Conservation (phyloP, 2,329 filamentous ascomycete genomes). For the Plectosphaerella cucumerina region DNA sequence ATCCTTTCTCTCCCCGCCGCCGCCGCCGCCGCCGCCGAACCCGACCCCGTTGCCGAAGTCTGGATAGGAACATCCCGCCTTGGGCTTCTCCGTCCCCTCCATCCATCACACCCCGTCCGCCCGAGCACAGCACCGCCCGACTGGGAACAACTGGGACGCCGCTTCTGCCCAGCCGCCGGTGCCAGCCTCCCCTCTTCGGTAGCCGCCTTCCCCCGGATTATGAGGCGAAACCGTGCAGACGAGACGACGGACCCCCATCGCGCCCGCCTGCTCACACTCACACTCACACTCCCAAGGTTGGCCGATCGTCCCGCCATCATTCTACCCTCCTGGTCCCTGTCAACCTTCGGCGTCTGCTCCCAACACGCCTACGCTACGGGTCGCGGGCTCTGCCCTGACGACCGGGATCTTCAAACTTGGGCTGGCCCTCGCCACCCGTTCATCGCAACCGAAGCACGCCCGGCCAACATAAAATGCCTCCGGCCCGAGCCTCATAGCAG, state of each 20-base stretch:
- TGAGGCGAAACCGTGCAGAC: slow-evolving; percentile 10
- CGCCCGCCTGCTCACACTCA: slow-evolving; percentile 9
- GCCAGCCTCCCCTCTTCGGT: neutral
- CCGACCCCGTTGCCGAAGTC: no score
- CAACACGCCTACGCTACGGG: slow-evolving; percentile 3
- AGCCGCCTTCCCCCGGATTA: neutral
- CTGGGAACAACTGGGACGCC: no score
- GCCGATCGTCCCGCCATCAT: slow-evolving; percentile 10
- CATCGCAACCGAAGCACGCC: neutral
- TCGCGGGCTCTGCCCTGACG: neutral
- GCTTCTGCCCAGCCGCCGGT: slow-evolving; percentile 2
- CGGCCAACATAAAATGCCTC: slow-evolving; percentile 17
- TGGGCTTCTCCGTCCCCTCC: no score
- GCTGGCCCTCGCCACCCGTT: neutral
- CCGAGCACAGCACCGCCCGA: no score
- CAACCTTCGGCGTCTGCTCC: slow-evolving; percentile 2
- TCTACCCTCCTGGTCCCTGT: slow-evolving; percentile 13
- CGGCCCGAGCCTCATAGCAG: slow-evolving; percentile 13
- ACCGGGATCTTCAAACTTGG: neutral
- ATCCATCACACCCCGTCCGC: no score
- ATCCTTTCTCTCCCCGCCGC: slow-evolving; percentile 5
- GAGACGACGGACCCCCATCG: slow-evolving; percentile 10
- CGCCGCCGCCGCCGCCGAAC: no score
- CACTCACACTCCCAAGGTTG: slow-evolving; percentile 4
- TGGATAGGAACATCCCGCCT: no score